These are phyloP conservation scores for Phytophthora meadii DNA, from an alignment of 352 stramenopile genomes.

Conservation along the genomic window DNA sequence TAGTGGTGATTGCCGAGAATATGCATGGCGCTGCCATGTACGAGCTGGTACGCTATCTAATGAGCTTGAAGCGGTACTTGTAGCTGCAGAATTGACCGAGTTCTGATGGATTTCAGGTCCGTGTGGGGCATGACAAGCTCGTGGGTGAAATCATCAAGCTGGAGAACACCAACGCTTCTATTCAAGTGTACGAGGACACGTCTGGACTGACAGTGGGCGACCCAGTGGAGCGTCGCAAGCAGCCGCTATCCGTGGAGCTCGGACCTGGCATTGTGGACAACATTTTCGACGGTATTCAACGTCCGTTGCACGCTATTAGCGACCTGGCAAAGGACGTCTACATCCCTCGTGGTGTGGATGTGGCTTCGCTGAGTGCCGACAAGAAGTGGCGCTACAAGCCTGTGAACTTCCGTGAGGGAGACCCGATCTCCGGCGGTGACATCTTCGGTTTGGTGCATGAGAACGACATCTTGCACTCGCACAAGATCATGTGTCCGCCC, in stretches of 20 bases:
- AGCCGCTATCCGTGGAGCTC: conserved; percentile 98
- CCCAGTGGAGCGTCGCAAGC: conserved; percentile 97
- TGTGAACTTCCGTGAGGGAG: conserved; percentile 93
- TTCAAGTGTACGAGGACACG: conserved; percentile 99
- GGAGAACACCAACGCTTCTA: conserved; percentile 98
- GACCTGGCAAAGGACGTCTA: conserved; percentile 96
- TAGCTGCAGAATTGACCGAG: conserved; percentile 2
- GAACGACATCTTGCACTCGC: conserved; percentile 98
- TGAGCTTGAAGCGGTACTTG: background rate
- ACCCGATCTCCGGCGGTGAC: conserved; percentile 97
- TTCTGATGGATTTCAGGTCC: conserved; percentile 84
- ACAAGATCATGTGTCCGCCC: conserved; percentile 99
- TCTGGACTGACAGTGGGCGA: conserved; percentile 98
- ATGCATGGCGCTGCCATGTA: conserved; percentile 99
- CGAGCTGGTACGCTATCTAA: conserved; percentile 71
- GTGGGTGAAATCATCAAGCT: conserved; percentile 99
- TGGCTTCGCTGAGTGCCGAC: conserved; percentile 93
- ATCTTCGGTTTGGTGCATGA: conserved; percentile 99
- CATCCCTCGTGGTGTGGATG: conserved; percentile 97
- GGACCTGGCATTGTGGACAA: conserved; percentile 99
- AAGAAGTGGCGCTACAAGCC: conserved; percentile 97
- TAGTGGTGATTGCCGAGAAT: conserved; percentile 99
- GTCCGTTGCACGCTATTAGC: conserved; percentile 97
- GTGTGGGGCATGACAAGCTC: conserved; percentile 99
- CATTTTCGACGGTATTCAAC: conserved; percentile 99